Evolutionary conservation across 495 filamentous ascomycete species (phyloP).

Genomic region (Sordaria brevicollis): DNA sequence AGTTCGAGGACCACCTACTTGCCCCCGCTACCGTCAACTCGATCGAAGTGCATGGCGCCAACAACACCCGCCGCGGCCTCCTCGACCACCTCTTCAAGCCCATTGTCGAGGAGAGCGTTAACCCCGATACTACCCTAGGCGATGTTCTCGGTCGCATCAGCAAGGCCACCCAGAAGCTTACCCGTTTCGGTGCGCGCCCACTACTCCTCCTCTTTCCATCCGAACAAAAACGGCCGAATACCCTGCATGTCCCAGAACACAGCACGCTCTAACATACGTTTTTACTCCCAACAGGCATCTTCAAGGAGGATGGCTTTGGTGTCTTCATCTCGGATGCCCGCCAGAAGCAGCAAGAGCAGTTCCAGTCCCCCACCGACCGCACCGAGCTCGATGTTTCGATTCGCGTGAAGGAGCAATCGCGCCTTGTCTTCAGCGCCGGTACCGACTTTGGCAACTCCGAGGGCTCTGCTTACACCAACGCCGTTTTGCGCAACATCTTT

Average conservation of each 20-base stretch:
- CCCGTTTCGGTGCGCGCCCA: slow-evolving; percentile 57
- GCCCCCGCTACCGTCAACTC: slow-evolving; percentile 63
- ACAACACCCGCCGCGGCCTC: slow-evolving; percentile 67
- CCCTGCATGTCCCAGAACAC: neutral
- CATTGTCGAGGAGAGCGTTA: slow-evolving; percentile 56
- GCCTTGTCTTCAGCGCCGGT: slow-evolving; percentile 76
- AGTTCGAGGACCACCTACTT: slow-evolving; percentile 70
- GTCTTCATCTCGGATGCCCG: slow-evolving; percentile 67
- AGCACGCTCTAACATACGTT: neutral
- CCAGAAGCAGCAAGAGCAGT: slow-evolving; percentile 14
- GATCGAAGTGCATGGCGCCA: slow-evolving; percentile 67
- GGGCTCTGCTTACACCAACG: slow-evolving; percentile 79
- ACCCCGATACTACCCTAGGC: slow-evolving; percentile 59
- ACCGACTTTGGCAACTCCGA: slow-evolving; percentile 88
- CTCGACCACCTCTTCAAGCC: slow-evolving; percentile 70
- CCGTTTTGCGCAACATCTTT: slow-evolving; percentile 80
- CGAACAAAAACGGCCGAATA: neutral
- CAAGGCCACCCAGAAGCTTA: slow-evolving; percentile 58
- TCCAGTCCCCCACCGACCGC: slow-evolving; percentile 46
- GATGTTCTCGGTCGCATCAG: slow-evolving; percentile 65
- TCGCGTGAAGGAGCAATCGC: slow-evolving; percentile 64
- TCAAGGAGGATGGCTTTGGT: slow-evolving; percentile 70
- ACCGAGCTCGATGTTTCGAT: slow-evolving; percentile 74
- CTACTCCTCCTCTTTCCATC: neutral
- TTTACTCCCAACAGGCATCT: slow-evolving; percentile 56